Percentiles rank a stretch among this genome's conserved stretches.
Evolutionary conservation across 2,329 filamentous ascomycete genomes (phyloP).

Genomic region (Fusarium albosuccineum): DNA sequence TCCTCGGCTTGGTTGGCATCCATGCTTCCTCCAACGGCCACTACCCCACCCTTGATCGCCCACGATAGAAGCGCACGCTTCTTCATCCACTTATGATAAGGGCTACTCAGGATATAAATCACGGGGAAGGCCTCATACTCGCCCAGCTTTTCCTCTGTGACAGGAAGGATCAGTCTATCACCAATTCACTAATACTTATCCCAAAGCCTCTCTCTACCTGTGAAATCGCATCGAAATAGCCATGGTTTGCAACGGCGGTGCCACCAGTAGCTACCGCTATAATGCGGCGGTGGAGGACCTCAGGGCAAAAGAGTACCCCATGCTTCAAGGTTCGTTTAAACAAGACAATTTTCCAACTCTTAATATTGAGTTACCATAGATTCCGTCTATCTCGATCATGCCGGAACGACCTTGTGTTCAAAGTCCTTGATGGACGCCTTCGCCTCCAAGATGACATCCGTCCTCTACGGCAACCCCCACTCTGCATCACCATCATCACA

Average conservation of each 20-base stretch:
- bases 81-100: conserved; percentile 32
- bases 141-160: neutral
- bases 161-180: neutral
- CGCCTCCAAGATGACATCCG: conserved; percentile 80
- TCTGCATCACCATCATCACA: conserved; percentile 87
- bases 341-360: neutral
- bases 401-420: conserved; percentile 87
- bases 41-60: conserved; percentile 27
- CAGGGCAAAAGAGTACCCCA: conserved; percentile 73
- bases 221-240: conserved; percentile 12
- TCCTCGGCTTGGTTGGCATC: conserved; percentile 30
- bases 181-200: neutral
- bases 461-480: conserved; percentile 91
- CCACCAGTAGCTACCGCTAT: conserved; percentile 58
- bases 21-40: conserved; percentile 12
- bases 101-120: conserved; percentile 19
- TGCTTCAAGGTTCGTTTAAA: conserved; percentile 70
- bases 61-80: conserved; percentile 29
- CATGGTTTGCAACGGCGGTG: conserved; percentile 6
- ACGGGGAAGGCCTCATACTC: neutral
- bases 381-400: conserved; percentile 90
- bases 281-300: conserved; percentile 71
- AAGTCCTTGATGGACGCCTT: conserved; percentile 86
- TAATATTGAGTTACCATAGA: conserved; percentile 60
- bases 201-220: neutral